A percentile compares a stretch with the other conserved stretches of the same genome.
Conservation (phyloP, 257 asterid species). For the Rubia yunnanensis region DNA sequence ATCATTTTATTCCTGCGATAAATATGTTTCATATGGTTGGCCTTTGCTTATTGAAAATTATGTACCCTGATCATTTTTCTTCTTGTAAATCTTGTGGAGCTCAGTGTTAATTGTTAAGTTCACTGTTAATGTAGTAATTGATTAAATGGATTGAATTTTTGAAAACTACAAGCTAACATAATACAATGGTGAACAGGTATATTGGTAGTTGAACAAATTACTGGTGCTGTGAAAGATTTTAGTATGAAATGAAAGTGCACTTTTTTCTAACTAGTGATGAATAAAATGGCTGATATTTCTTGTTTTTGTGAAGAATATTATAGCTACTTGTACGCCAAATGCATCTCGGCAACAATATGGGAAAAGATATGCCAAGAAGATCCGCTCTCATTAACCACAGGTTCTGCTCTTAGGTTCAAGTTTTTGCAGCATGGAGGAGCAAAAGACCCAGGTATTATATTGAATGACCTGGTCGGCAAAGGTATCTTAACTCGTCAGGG, state of each 20-base stretch:
- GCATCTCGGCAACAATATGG: conserved; percentile 87
- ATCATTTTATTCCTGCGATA: no score
- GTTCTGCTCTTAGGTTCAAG: conserved; percentile 64
- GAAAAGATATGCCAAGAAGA: conserved; percentile 56
- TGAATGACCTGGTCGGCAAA: conserved; percentile 63
- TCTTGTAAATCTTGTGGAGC: no score
- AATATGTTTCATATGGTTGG: no score
- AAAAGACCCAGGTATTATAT: conserved; percentile 63
- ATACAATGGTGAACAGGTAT: not conserved
- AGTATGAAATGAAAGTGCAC: not conserved
- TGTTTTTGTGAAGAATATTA: conserved; percentile 57
- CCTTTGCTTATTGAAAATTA: no score
- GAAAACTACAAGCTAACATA: not conserved
- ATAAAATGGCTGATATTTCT: not conserved
- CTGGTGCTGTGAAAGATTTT: not conserved
- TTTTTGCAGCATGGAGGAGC: conserved; percentile 93
- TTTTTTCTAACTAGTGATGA: not conserved
- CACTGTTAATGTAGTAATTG: not conserved
- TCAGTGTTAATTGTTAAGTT: not conserved
- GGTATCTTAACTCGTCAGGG: conserved; percentile 26
- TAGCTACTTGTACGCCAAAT: conserved; percentile 92
- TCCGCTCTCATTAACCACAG: conserved; percentile 69
- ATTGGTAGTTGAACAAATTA: not conserved
- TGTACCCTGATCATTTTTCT: no score
- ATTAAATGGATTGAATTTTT: not conserved